Percentiles rank a stretch among this genome's conserved stretches.
phyloP scores from a whole-genome alignment of 371 early-diverging fungal species.

The Mortierella sp. region DNA sequence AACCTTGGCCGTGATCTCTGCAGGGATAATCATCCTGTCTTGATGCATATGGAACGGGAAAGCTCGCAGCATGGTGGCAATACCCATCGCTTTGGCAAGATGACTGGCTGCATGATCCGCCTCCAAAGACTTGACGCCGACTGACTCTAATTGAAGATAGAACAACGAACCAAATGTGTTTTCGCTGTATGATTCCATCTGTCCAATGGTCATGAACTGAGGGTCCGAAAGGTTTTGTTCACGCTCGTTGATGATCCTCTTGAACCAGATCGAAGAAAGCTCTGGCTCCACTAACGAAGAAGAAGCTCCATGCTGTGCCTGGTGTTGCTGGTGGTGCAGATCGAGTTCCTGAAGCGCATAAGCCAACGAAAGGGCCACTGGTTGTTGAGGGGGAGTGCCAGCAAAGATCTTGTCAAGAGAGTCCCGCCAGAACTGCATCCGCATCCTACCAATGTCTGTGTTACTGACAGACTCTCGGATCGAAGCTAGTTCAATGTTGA shows the following conservation, averaged over 20 bases:
- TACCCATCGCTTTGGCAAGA: slow-evolving; percentile 89
- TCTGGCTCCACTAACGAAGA: slow-evolving; percentile 14
- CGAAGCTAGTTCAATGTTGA: slow-evolving; percentile 88
- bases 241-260: slow-evolving; percentile 58
- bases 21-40: slow-evolving; percentile 73
- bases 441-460: slow-evolving; percentile 78
- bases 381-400: slow-evolving; percentile 80
- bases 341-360: slow-evolving; percentile 72
- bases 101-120: slow-evolving; percentile 94
- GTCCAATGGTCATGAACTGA: slow-evolving; percentile 75
- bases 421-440: slow-evolving; percentile 88
- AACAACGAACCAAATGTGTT: slow-evolving; percentile 85
- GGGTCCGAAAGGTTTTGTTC: slow-evolving; percentile 72
- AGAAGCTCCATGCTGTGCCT: not conserved
- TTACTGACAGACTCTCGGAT: slow-evolving; percentile 80
- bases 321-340: slow-evolving; percentile 10
- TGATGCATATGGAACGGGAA: slow-evolving; percentile 76
- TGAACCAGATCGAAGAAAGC: slow-evolving; percentile 50
- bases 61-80: slow-evolving; percentile 77
- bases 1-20: slow-evolving; percentile 84
- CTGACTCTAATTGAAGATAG: slow-evolving; percentile 88
- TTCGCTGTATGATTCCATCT: slow-evolving; percentile 90
- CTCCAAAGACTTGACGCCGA: slow-evolving; percentile 82
- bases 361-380: slow-evolving; percentile 67
- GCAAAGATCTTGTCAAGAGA: slow-evolving; percentile 76